Evolutionary conservation across 2,329 filamentous ascomycete species (phyloP), one percentile per base, ranked within the genome.

Genomic region (Rhinocladiella similis): DNA sequence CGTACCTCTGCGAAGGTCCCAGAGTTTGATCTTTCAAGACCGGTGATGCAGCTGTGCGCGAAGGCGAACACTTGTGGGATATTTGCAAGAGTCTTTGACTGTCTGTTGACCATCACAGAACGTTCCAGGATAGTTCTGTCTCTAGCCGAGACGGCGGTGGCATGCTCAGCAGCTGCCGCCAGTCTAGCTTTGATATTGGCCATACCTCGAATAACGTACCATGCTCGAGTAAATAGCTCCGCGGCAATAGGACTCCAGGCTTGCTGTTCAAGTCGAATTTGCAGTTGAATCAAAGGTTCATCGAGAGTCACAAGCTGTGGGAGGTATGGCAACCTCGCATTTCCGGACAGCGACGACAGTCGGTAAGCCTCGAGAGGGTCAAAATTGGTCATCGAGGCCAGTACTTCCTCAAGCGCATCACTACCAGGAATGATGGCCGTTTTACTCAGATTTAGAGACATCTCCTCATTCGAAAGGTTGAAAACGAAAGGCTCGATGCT

Each of bases 381-480:
- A 25, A 54, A 45, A 9, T 12, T 33, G 10, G 27, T 33, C 19
- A 38, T 25, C 29, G 48, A 50, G 13, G 46, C 20, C 43, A 9
- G 20, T 18, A 54, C 33, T 36, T 61, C 58, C 16, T 47, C 41
- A 13, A 58, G 22, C 6, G 19, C 22, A 16, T 25, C n/a, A 20
- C 22, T 45, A 35, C 29, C 54, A 33, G 35, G 47, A 10, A 54
- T n/a, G 10, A 47, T 13, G 4, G 13, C 1, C 20, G 19, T 13
- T 10, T 35, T 27, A 12, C 39, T 22, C 42, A 33, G 29, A 33
- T 50, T 43, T 12, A 61, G 27, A 14, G 27, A 35, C 39, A 62
- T 53, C 7, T 65, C 63, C 41, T 42, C 19, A 33, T 18, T 7
- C 12, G 50, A 42, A 14, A 65, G 55, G 19, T 58, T 61, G 43